Evolutionary conservation across 2,329 filamentous ascomycete species (phyloP).

Genomic region (Stemphylium beticola): DNA sequence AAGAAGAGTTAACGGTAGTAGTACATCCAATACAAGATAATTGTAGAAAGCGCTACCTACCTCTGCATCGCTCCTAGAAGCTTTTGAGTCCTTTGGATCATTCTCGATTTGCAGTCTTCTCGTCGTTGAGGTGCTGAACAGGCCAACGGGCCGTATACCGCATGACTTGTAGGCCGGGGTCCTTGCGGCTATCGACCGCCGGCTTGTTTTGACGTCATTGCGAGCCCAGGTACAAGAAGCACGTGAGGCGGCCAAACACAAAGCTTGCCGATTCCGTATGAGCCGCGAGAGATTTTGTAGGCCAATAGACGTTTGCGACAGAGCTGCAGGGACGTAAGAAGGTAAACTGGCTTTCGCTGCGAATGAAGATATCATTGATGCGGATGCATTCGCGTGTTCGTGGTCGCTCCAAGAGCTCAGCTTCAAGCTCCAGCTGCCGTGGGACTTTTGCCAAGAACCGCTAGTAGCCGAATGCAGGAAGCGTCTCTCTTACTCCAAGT

Average conservation of each 20-base stretch:
- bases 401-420: constrained; percentile 13
- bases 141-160: constrained; percentile 6
- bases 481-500: neutral
- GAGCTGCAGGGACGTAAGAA: constrained; percentile 13
- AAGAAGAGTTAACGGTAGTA: too few species aligned
- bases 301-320: constrained; percentile 13
- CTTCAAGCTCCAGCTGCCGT: constrained; percentile 9
- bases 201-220: constrained; percentile 13
- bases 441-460: constrained; percentile 14
- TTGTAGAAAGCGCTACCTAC: constrained; percentile 16
- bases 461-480: constrained; percentile 14
- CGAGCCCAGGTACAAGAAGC: constrained; percentile 32
- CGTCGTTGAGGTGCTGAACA: constrained; percentile 29
- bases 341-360: constrained; percentile 27
- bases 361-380: constrained; percentile 15
- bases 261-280: constrained; percentile 21
- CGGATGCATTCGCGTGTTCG: constrained; percentile 14
- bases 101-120: constrained; percentile 16
- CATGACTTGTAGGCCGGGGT: neutral
- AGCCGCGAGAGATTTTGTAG: constrained; percentile 13
- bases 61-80: constrained; percentile 10
- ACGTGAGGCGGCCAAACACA: constrained; percentile 38
- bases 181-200: neutral
- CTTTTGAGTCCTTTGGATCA: constrained; percentile 8
- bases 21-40: neutral